phyloP scores from a whole-genome alignment of 2,329 filamentous ascomycete genomes.

The Coniella vitis region DNA sequence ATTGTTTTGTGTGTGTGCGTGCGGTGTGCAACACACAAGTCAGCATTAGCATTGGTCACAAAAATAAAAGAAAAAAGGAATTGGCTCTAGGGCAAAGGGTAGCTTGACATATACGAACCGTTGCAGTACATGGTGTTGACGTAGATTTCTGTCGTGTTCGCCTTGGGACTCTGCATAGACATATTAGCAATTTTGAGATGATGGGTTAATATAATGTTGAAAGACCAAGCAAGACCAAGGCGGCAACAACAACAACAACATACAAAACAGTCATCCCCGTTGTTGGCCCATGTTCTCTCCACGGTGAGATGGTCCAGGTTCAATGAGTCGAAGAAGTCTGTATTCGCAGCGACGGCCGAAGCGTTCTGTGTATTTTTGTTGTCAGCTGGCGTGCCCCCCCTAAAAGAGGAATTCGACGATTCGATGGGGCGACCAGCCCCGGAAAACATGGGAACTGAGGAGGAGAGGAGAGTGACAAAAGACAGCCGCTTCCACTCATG shows the following conservation, averaged over 20 bases:
- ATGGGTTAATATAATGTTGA: neutral
- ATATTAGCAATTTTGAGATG: neutral
- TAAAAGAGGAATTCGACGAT: neutral
- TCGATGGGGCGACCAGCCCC: neutral
- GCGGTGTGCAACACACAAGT: too few relatives aligned
- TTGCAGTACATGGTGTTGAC: conserved; percentile 57
- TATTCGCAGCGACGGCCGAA: conserved; percentile 48
- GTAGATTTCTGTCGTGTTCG: conserved; percentile 50
- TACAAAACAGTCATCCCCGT: conserved; percentile 52
- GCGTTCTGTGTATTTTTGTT: conserved; percentile 21
- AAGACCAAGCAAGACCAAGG: too few relatives aligned
- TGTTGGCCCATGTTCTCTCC: conserved; percentile 43
- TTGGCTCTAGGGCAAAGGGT: too few relatives aligned
- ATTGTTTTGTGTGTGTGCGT: neutral
- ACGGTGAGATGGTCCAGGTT: conserved; percentile 49
- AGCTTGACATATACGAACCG: conserved; percentile 23
- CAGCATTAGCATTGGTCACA: too few relatives aligned
- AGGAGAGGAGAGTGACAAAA: neutral
- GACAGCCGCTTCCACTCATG: too few relatives aligned
- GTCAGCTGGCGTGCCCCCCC: neutral
- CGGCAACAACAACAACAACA: neutral
- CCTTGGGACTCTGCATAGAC: conserved; percentile 40
- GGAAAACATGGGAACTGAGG: too few relatives aligned
- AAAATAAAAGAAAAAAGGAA: too few relatives aligned
- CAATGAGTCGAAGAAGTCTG: conserved; percentile 55